Base-by-base conservation (phyloP, 2,329 filamentous ascomycete genomes). In the Talaromyces sp. region DNA sequence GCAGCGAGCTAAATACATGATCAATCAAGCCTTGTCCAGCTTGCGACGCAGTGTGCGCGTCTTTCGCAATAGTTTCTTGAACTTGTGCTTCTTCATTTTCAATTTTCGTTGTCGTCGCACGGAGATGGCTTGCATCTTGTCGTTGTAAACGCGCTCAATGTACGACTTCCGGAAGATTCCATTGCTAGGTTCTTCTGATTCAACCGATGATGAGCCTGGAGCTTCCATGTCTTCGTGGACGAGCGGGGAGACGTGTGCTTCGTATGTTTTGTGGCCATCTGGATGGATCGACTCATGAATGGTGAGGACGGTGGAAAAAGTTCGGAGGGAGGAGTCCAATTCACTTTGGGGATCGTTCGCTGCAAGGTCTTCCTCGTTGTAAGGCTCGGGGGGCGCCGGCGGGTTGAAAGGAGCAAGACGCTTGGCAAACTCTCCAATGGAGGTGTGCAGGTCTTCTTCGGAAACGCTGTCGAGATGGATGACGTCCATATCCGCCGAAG, bases 11-110 rank as follows among this genome's bases (percentile, higher is more conserved):
- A 46, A 19, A 46, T 46, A 46, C 43, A 46, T 11, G 43, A 54
- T 62, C 62, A 19, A 62, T 67, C 68, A 76, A 57, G 84, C 79
- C 71, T 87, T 84, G 70, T 89, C 91, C 70, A 94, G 81, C 81
- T 92, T 96, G 73, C 92, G 87, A 73, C 93, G 88, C 80, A 92
- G 77, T 74, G 91, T 93, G 75, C 93, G 86, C 71, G 93, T 97
- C 77, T 87, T 85, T 83, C 89, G 90, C 90, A 96, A 92, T 67
- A 97, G 82, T 86, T 99, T 99, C 92, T 97, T 97, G 79, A 96
- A 96, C 87, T 99, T 99, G 85, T 97, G 93, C 86, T 97, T 99
- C 90, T 99, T 99, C 92, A 99, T 99, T 86, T 92, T 96, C 72
- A 97, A 80, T 80, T 94, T 95, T 72, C 92, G 83, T 78, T 96